Evolutionary conservation across 768 basidiomycete genomes (phyloP).

Genomic region (Terana coerulea): DNA sequence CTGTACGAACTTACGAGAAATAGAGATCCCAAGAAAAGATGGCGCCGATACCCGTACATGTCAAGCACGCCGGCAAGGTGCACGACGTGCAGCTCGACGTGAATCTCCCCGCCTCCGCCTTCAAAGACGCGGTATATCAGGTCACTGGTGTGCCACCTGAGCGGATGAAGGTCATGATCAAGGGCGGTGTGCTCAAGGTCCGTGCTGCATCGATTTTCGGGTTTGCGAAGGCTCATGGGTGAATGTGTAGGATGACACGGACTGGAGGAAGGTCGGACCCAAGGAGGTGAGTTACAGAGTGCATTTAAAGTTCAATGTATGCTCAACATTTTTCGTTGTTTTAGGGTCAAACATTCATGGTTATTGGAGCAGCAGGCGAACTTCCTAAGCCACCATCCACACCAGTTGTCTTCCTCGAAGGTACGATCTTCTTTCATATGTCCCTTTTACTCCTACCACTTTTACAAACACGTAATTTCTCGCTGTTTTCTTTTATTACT

Average conservation of each 20-base stretch:
- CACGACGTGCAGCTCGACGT: constrained; percentile 70
- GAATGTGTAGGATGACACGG: constrained; percentile 68
- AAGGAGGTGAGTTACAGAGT: constrained; percentile 63
- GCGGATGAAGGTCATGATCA: constrained; percentile 97
- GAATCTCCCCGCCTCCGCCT: constrained; percentile 60
- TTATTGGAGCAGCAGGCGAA: constrained; percentile 91
- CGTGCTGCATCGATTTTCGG: background rate
- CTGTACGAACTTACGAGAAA: too few species aligned
- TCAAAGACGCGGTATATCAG: constrained; percentile 82
- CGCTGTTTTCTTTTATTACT: too few species aligned
- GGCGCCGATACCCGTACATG: constrained; percentile 69
- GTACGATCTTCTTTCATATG: constrained; percentile 35
- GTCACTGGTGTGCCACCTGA: constrained; percentile 84
- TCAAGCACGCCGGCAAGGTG: constrained; percentile 88
- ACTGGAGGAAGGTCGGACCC: constrained; percentile 79
- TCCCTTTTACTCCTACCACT: too few species aligned
- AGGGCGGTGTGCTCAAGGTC: constrained; percentile 88
- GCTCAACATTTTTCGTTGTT: background rate
- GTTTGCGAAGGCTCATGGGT: background rate
- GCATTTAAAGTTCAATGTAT: background rate
- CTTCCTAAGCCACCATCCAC: constrained; percentile 84
- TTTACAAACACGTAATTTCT: too few species aligned
- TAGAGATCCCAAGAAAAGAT: constrained; percentile 41
- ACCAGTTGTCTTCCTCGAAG: constrained; percentile 81
- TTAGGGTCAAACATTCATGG: constrained; percentile 87